Base-by-base conservation (phyloP, 2,329 filamentous ascomycete species). In the Pseudopithomyces chartarum region DNA sequence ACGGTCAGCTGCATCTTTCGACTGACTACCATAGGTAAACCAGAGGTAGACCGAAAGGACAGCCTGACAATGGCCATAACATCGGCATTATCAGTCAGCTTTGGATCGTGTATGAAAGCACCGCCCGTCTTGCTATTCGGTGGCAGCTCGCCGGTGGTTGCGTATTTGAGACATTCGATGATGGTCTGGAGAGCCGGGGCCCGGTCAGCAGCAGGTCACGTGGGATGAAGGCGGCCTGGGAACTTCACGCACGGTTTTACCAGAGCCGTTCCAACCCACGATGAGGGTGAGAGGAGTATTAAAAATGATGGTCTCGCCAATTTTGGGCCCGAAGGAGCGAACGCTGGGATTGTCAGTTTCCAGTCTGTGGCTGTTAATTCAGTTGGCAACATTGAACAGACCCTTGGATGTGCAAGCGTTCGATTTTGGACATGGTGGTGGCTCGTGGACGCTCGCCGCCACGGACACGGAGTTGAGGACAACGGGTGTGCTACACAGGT, bases 141-240 rank as follows among this genome's bases (percentile, higher is more conserved):
- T 1, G 95, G 95, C 46, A 96, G 85, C 69, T 96, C 90, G 55
- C 95, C 96, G 7, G 93, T 97, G 17, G 96, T 97, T 51, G 91
- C 93, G 87, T 97, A 99, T 74, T 97, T 97, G 70, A 99, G 89
- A 74, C 92, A 96, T 77, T 99, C 95, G 77, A 99, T 99, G 72
- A 99, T 97, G 56, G 95, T 98, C 81, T 85, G 34, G 23, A 19
- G n/a, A 32, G 23, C n/a, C n/a, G n/a, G n/a, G n/a, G n/a, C n/a
- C n/a, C n/a, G n/a, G n/a, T n/a, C n/a, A 42, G 22, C 2, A 23
- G 32, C 20, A 22, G n/a, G 48, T 59, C 23, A 58, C 17, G 48
- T 17, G 36, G 20, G 56, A 62, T 36, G 33, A n/a, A n/a, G 26
- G 4, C 42, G 12, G 8, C 17, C 15, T 22, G 7, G 26, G 23